Base-by-base conservation (phyloP, 306 rosid species). In the Rubus parviflorus region DNA sequence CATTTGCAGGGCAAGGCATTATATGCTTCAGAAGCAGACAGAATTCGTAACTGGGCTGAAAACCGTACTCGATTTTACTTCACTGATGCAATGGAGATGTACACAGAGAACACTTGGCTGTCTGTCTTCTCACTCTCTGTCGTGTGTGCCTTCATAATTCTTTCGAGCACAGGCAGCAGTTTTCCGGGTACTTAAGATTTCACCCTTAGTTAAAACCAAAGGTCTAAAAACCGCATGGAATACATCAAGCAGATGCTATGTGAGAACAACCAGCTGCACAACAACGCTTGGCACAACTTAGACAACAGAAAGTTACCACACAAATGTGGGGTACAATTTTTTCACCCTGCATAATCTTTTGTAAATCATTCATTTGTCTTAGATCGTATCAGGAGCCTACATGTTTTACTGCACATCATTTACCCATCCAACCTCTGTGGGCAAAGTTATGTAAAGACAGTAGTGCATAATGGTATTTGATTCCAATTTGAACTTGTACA, bases 1-100 rank as follows among this genome's bases (percentile, higher is more conserved):
- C 30, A 19, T 74, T 83, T 84, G 82, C 88, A 92, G 97, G 98
- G 97, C 7, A 89, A 83, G 85, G 98, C 97, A 57, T 81, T 92
- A 66, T 92, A 95, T 69, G 90, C 97, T 42, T 91, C 98, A 0
- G 98, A 95, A 81, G 97, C 98, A 4, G 97, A 90, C 80, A 83
- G 98, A 12, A 88, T 95, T 17, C 90, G 97, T 0, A 95, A 95
- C 90, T 95, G 97, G 98, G 98, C 97, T 0, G 98, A 92, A 77
- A 87, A 88, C 48, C 91, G 97, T 5, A 86, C 97, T 0, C 91
- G 92, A 30, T 88, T 95, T 72, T 90, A 97, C 10, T 89, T 95
- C 86, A 88, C 96, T 0, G 98, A 92, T 69, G 98, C 98, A 38
- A 95, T 87, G 96, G 97, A 95, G 84, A 92, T 92, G 93, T 95